Evolutionary conservation across 129 eudicot species (phyloP).

Genomic region (Saposhnikovia divaricata): DNA sequence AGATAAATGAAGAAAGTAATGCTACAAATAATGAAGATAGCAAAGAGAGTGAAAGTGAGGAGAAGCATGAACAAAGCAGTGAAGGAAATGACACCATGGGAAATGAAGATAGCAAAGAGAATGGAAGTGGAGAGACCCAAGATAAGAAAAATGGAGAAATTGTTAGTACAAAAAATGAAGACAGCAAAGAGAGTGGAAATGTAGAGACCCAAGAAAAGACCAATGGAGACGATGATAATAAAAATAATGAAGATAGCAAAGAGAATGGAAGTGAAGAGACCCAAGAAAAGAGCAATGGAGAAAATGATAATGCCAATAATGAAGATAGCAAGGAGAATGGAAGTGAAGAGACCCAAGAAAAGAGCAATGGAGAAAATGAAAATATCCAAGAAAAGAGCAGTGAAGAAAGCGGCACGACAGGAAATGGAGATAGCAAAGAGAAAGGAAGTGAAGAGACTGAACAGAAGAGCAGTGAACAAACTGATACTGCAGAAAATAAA

Average conservation of each 20-base stretch:
- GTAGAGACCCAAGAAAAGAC: slow-evolving; percentile 29
- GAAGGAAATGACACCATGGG: slow-evolving; percentile 22
- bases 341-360: slow-evolving; percentile 23
- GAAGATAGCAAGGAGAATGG: background rate
- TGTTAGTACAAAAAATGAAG: slow-evolving; percentile 2
- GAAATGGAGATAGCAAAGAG: slow-evolving; percentile 26
- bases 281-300: background rate
- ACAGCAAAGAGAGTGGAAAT: slow-evolving; percentile 19
- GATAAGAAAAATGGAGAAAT: slow-evolving; percentile 19
- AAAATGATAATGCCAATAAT: slow-evolving; percentile 9
- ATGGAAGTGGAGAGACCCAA: slow-evolving; percentile 11
- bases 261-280: slow-evolving; percentile 19
- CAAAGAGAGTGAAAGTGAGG: slow-evolving; percentile 26
- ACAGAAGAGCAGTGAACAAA: slow-evolving; percentile 7
- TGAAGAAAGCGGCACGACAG: slow-evolving; percentile 11
- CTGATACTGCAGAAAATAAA: slow-evolving; percentile 15
- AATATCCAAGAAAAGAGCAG: slow-evolving; percentile 25
- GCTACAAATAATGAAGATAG: slow-evolving; percentile 12
- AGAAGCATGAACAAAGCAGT: slow-evolving; percentile 10
- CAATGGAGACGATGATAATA: slow-evolving; percentile 11
- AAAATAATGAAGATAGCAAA: slow-evolving; percentile 17
- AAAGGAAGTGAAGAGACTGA: slow-evolving; percentile 9
- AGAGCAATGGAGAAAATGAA: slow-evolving; percentile 25
- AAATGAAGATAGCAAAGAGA: slow-evolving; percentile 29
- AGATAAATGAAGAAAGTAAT: slow-evolving; percentile 24